phyloP scores from a whole-genome alignment of 1,139 yeast species.

The Debaryomyces robertsiae region DNA sequence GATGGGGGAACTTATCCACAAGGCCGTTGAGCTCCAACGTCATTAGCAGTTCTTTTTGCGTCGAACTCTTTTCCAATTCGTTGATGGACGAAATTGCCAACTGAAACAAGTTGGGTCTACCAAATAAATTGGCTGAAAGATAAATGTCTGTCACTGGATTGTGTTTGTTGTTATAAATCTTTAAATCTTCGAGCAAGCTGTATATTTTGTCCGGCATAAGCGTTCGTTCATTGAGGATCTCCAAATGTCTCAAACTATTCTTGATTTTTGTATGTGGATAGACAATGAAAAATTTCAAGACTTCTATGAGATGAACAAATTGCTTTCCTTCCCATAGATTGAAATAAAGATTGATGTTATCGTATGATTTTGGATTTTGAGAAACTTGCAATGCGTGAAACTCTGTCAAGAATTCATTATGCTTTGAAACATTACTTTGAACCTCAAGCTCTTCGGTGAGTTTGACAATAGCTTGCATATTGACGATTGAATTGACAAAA shows the following conservation, averaged over 20 bases:
- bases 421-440: conserved; percentile 12
- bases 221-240: conserved; percentile 16
- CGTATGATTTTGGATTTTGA: conserved; percentile 17
- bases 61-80: conserved; percentile 22
- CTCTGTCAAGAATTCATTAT: conserved; percentile 20
- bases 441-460: conserved; percentile 18
- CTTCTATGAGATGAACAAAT: conserved; percentile 27
- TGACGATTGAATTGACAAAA: conserved; percentile 28
- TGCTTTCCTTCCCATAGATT: conserved; percentile 39
- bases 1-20: conserved; percentile 32
- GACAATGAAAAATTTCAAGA: conserved; percentile 32
- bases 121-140: conserved; percentile 34
- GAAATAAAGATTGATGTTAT: conserved; percentile 30
- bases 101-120: conserved; percentile 22
- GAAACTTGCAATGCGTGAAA: conserved; percentile 18
- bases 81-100: conserved; percentile 23
- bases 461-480: conserved; percentile 17
- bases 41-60: conserved; percentile 9
- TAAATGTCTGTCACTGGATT: conserved; percentile 31
- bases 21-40: conserved; percentile 4
- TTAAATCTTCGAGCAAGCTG: conserved; percentile 23
- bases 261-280: conserved; percentile 38
- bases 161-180: conserved; percentile 27
- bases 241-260: conserved; percentile 18
- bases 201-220: conserved; percentile 21